Evolutionary conservation across 257 asterid genomes (phyloP).

Genomic region (Schizonepeta tenuifolia): DNA sequence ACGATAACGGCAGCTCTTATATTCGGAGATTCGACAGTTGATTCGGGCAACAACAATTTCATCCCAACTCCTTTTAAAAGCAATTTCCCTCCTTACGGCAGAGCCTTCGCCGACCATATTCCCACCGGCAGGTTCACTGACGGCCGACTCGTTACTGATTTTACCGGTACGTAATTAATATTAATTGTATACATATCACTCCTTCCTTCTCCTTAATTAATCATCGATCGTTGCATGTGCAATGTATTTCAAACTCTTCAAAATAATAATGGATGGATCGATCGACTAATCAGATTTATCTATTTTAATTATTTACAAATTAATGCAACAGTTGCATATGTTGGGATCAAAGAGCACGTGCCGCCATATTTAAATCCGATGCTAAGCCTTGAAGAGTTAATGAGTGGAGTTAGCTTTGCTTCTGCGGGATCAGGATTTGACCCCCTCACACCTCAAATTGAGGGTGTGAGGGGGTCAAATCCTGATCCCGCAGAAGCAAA

Average conservation of each 20-base stretch:
- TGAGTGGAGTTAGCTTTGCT: conserved; percentile 68
- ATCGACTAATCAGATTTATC: too few species aligned
- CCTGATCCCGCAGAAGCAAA: conserved; percentile 76
- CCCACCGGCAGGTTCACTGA: conserved; percentile 42
- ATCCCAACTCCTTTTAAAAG: conserved; percentile 14
- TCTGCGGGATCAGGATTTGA: conserved; percentile 68
- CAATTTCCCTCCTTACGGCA: conserved; percentile 40
- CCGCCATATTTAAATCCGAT: conserved; percentile 67
- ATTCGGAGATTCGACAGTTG: conserved; percentile 44
- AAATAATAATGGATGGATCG: too few species aligned
- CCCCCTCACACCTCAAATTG: conserved; percentile 54
- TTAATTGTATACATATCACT: too few species aligned
- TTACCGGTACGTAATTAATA: conserved; percentile 18
- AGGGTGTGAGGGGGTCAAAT: conserved; percentile 63
- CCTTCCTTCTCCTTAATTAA: too few species aligned
- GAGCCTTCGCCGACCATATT: background rate
- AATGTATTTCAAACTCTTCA: too few species aligned
- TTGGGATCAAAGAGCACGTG: conserved; percentile 54
- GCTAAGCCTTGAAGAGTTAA: conserved; percentile 54
- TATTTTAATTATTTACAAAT: too few species aligned
- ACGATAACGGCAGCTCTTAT: conserved; percentile 25
- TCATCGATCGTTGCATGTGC: too few species aligned
- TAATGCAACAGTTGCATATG: conserved; percentile 36
- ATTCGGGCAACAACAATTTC: conserved; percentile 43
- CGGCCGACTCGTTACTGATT: conserved; percentile 38